A percentile compares a stretch with the other conserved stretches of the same genome.
phyloP scores from a whole-genome alignment of 352 stramenopile species.

The Globisporangium echinulatum region DNA sequence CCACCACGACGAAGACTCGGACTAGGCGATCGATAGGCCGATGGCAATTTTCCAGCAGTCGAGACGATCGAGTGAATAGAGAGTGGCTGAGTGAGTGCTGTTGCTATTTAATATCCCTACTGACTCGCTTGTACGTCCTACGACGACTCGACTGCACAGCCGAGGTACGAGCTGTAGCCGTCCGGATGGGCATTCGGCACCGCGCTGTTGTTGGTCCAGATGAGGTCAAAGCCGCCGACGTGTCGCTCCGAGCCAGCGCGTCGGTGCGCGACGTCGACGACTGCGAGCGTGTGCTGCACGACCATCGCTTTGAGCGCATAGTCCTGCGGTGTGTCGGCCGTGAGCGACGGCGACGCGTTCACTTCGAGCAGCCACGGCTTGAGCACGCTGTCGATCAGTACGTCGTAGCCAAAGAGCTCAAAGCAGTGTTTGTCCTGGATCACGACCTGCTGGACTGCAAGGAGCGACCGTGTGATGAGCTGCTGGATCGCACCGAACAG shows the following conservation, averaged over 20 bases:
- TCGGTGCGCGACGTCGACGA: slow-evolving; percentile 76
- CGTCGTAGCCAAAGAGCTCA: slow-evolving; percentile 88
- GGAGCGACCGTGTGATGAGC: slow-evolving; percentile 75
- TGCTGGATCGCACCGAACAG: slow-evolving; percentile 20
- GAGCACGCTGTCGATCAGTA: slow-evolving; percentile 76
- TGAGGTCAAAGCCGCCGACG: slow-evolving; percentile 65
- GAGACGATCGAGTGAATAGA: background rate
- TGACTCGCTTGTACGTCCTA: too few species aligned
- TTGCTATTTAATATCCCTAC: too few species aligned
- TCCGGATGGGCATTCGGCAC: slow-evolving; percentile 29
- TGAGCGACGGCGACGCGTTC: slow-evolving; percentile 87
- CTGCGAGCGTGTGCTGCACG: slow-evolving; percentile 83
- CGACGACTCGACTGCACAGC: slow-evolving; percentile 34
- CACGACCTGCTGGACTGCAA: slow-evolving; percentile 78
- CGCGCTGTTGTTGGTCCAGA: slow-evolving; percentile 43
- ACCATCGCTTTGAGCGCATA: slow-evolving; percentile 86
- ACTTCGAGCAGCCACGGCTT: slow-evolving; percentile 87
- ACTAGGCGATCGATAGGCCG: slow-evolving; percentile 16
- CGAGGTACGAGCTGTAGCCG: slow-evolving; percentile 57
- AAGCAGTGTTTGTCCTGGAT: slow-evolving; percentile 89
- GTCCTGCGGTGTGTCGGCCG: slow-evolving; percentile 77
- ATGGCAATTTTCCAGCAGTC: background rate
- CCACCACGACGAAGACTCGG: slow-evolving; percentile 51
- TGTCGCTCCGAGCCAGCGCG: slow-evolving; percentile 37
- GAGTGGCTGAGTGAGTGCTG: too few species aligned